A percentile compares a stretch with the other conserved stretches of the same genome.
These are phyloP conservation scores for Mariannaea sp. DNA, from an alignment of 2,329 filamentous ascomycete genomes.

Conservation along the genomic window DNA sequence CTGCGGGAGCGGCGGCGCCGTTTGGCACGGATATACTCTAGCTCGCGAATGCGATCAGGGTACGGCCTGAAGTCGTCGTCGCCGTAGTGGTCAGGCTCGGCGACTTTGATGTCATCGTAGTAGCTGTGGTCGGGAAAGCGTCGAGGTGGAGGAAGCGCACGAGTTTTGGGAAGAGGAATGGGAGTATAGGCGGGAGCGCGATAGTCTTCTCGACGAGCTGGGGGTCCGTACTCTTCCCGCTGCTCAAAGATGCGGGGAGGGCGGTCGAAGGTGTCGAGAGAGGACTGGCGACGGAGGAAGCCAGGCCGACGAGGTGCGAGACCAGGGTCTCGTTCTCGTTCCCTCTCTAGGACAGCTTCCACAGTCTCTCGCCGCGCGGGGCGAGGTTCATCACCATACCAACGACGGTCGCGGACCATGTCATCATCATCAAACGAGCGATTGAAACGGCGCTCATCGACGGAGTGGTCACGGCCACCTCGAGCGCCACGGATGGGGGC, in stretches of 20 bases:
- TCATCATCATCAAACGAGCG: conserved; percentile 56
- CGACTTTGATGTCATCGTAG: conserved; percentile 69
- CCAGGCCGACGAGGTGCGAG: conserved; percentile 64
- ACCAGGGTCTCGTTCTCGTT: conserved; percentile 57
- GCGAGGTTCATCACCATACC: conserved; percentile 60
- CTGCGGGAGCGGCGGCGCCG: conserved; percentile 54
- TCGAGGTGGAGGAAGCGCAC: conserved; percentile 63
- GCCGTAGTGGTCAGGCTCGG: conserved; percentile 70
- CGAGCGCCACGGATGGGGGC: conserved; percentile 45
- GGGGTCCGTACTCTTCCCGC: conserved; percentile 67
- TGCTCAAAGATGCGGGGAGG: conserved; percentile 62
- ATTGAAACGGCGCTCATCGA: conserved; percentile 52
- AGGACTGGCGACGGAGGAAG: conserved; percentile 81
- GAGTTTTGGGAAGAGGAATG: conserved; percentile 71
- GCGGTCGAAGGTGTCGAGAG: conserved; percentile 87
- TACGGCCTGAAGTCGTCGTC: conserved; percentile 73
- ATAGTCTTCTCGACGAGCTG: conserved; percentile 54
- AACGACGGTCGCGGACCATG: conserved; percentile 54
- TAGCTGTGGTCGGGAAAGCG: conserved; percentile 59
- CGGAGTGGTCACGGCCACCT: conserved; percentile 51
- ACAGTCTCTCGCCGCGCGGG: conserved; percentile 40
- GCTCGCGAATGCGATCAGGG: conserved; percentile 64
- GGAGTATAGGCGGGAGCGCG: conserved; percentile 58
- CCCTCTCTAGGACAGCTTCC: conserved; percentile 55
- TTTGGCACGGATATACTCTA: conserved; percentile 60